phyloP scores from a whole-genome alignment of 148 eudicot genomes.

The Hydrangea macrophylla region DNA sequence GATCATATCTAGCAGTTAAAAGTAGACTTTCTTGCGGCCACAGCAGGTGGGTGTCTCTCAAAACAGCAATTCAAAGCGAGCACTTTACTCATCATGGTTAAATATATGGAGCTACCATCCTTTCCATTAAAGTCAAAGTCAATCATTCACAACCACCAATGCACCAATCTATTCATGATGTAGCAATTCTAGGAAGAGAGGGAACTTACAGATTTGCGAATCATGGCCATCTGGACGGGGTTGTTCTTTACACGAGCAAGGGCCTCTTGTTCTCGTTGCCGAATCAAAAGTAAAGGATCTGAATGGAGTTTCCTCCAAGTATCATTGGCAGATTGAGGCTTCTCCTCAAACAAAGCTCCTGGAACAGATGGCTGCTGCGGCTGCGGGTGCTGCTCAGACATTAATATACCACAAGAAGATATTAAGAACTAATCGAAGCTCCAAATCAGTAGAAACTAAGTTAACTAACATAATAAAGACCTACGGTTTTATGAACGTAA shows the following conservation, averaged over 20 bases:
- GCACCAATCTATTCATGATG: background rate
- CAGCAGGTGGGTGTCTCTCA: background rate
- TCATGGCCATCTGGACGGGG: constrained; percentile 94
- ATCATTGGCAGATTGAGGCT: constrained; percentile 95
- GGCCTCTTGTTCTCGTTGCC: constrained; percentile 94
- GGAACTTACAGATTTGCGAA: constrained; percentile 78
- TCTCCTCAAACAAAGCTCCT: constrained; percentile 95
- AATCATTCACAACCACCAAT: background rate
- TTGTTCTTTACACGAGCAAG: constrained; percentile 88
- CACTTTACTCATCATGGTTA: background rate
- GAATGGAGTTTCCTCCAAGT: constrained; percentile 97
- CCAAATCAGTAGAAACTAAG: no score
- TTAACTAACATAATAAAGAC: no score
- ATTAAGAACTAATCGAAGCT: no score
- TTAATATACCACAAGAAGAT: constrained; percentile 14
- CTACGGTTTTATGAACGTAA: no score
- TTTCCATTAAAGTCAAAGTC: background rate
- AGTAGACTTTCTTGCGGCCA: background rate
- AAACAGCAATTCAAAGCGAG: background rate
- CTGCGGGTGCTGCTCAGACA: constrained; percentile 31
- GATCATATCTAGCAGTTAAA: background rate
- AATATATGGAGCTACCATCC: background rate
- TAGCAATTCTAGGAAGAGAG: background rate
- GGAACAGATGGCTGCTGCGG: constrained; percentile 53
- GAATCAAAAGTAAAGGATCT: constrained; percentile 91